Evolutionary conservation across 768 basidiomycete genomes (phyloP).

Genomic region (Rhizopogon rudus): DNA sequence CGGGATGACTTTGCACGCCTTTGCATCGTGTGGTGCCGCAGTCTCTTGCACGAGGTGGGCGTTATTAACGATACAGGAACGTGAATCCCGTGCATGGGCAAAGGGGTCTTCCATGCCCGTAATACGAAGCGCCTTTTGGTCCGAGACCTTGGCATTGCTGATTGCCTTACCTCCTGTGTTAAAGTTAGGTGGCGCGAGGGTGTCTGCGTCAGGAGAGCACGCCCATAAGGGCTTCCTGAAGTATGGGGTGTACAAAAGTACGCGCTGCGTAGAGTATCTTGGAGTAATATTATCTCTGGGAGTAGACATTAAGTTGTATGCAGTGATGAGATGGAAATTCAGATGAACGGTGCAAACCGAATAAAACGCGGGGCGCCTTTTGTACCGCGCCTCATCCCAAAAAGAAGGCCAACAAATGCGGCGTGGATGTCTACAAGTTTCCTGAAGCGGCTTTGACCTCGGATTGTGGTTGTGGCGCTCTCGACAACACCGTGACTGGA

Average conservation of each 20-base stretch:
- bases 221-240: constrained; percentile 7
- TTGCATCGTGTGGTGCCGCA: constrained; percentile 19
- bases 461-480: constrained; percentile 3
- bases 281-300: background rate
- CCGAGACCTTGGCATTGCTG: background rate
- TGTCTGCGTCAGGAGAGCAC: constrained; percentile 7
- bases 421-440: constrained; percentile 3
- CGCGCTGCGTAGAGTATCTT: background rate
- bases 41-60: constrained; percentile 10
- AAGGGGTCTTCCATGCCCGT: constrained; percentile 1
- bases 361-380: constrained; percentile 9
- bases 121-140: background rate
- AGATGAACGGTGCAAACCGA: background rate
- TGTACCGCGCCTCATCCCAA: constrained; percentile 7
- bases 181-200: constrained; percentile 3
- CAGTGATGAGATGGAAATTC: background rate
- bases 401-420: constrained; percentile 5
- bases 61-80: constrained; percentile 7
- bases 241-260: constrained; percentile 4
- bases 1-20: constrained; percentile 13
- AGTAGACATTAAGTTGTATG: constrained; percentile 5
- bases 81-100: constrained; percentile 4
- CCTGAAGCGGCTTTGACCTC: constrained; percentile 13
- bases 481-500: constrained; percentile 10
- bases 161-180: constrained; percentile 6